Conservation (phyloP, 2,329 filamentous ascomycete species). For the Trichothecium roseum region DNA sequence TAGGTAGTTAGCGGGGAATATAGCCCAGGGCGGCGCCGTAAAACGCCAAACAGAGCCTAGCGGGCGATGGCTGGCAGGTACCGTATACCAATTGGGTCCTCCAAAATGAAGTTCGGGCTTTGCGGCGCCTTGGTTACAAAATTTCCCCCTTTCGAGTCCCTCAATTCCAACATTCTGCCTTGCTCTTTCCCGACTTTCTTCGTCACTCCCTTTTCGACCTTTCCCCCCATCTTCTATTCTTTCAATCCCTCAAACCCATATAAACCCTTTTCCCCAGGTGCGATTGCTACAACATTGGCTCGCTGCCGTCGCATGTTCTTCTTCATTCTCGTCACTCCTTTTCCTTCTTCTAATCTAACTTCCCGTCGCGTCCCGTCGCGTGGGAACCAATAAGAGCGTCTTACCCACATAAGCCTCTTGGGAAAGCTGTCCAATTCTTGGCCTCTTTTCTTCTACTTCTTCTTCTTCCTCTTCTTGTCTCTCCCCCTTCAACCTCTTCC, state of each 20-base stretch:
- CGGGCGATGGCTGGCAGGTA: too few relatives aligned
- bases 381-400: not conserved
- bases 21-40: too few relatives aligned
- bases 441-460: not conserved
- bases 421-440: not conserved
- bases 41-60: too few relatives aligned
- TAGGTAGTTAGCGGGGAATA: too few relatives aligned
- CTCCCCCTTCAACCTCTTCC: not conserved
- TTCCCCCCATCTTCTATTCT: conserved; percentile 15
- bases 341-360: not conserved
- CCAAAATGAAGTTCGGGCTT: too few relatives aligned
- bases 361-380: not conserved
- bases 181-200: not conserved
- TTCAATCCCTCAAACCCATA: conserved; percentile 2
- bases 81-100: too few relatives aligned
- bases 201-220: conserved; percentile 1
- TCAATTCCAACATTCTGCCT: not conserved
- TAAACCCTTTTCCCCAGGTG: too few relatives aligned
- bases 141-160: not conserved
- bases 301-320: not conserved
- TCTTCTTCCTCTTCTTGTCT: not conserved
- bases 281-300: too few relatives aligned
- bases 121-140: too few relatives aligned
- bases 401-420: not conserved
- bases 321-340: conserved; percentile 13